phyloP scores from a whole-genome alignment of 805 yeast species.

The Brettanomyces anomalus region DNA sequence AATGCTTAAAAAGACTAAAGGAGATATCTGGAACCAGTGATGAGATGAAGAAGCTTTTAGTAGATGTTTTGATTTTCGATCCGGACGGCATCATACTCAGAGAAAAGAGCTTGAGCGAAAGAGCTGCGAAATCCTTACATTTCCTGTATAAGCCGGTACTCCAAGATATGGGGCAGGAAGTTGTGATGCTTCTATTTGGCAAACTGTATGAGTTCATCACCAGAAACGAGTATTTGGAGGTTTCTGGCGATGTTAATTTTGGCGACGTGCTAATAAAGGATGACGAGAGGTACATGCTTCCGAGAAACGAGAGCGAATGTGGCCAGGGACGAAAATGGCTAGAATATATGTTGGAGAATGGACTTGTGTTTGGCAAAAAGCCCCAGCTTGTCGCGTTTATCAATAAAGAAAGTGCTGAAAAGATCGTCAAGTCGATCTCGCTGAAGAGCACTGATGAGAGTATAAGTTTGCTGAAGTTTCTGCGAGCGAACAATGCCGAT shows the following conservation, averaged over 20 bases:
- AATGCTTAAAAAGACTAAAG: slow-evolving; percentile 22
- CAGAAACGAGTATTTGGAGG: slow-evolving; percentile 1
- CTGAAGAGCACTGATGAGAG: not conserved
- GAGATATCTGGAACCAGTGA: slow-evolving; percentile 4
- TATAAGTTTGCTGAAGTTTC: not conserved
- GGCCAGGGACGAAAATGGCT: slow-evolving; percentile 18
- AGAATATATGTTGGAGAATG: slow-evolving; percentile 14
- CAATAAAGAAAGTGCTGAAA: slow-evolving; percentile 3
- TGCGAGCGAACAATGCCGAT: not conserved
- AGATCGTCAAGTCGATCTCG: not conserved
- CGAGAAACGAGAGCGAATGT: slow-evolving; percentile 4
- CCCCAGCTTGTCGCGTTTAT: slow-evolving; percentile 13
- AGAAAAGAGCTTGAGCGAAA: slow-evolving; percentile 11
- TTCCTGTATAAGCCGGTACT: slow-evolving; percentile 23
- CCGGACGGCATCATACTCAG: slow-evolving; percentile 1
- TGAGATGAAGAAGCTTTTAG: slow-evolving; percentile 7
- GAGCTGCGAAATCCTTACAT: slow-evolving; percentile 20
- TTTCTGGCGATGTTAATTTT: slow-evolving; percentile 3
- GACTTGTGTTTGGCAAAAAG: slow-evolving; percentile 12
- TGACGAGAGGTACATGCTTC: slow-evolving; percentile 1
- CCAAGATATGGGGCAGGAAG: slow-evolving; percentile 14
- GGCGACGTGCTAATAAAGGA: not conserved
- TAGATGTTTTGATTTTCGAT: slow-evolving; percentile 21
- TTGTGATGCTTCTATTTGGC: slow-evolving; percentile 10
- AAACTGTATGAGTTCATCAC: slow-evolving; percentile 9